Conservation (phyloP, 768 basidiomycete genomes). For the Hydnomerulius pinastri region DNA sequence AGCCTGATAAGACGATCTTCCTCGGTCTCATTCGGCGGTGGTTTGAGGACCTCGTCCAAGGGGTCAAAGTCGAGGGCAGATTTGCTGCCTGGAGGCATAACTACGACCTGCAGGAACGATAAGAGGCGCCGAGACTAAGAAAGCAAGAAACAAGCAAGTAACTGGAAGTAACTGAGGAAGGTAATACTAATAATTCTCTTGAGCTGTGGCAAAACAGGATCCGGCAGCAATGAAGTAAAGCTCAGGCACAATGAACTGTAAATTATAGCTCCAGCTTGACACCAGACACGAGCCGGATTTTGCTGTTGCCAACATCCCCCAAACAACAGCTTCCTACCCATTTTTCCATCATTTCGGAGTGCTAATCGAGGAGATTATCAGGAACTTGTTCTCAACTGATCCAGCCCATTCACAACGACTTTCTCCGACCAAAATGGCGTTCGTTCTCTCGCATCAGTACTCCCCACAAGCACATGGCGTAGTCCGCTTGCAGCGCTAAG, state of each 20-base stretch:
- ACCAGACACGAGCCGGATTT: too few relatives aligned
- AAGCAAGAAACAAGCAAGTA: neutral
- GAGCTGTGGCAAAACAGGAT: neutral
- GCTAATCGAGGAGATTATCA: too few relatives aligned
- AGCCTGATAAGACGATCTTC: slow-evolving; percentile 56
- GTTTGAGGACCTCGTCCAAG: slow-evolving; percentile 62
- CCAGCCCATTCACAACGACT: too few relatives aligned
- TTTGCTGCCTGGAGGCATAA: slow-evolving; percentile 25
- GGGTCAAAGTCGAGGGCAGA: slow-evolving; percentile 47
- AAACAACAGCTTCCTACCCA: too few relatives aligned
- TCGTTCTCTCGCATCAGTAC: too few relatives aligned
- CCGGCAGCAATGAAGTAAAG: slow-evolving; percentile 9
- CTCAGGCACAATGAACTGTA: slow-evolving; percentile 11
- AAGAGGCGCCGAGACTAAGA: neutral
- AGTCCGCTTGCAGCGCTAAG: too few relatives aligned
- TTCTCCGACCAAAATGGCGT: too few relatives aligned
- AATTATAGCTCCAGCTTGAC: slow-evolving; percentile 10
- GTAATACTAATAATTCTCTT: slow-evolving; percentile 1
- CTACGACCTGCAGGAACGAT: slow-evolving; percentile 10
- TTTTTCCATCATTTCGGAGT: too few relatives aligned
- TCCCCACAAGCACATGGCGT: too few relatives aligned
- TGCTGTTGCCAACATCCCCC: too few relatives aligned
- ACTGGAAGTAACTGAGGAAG: slow-evolving; percentile 1
- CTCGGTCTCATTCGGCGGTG: slow-evolving; percentile 67
- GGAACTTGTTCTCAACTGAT: too few relatives aligned